Conservation (phyloP, 164 flowering plant genomes). For the Stephania cephalantha region DNA sequence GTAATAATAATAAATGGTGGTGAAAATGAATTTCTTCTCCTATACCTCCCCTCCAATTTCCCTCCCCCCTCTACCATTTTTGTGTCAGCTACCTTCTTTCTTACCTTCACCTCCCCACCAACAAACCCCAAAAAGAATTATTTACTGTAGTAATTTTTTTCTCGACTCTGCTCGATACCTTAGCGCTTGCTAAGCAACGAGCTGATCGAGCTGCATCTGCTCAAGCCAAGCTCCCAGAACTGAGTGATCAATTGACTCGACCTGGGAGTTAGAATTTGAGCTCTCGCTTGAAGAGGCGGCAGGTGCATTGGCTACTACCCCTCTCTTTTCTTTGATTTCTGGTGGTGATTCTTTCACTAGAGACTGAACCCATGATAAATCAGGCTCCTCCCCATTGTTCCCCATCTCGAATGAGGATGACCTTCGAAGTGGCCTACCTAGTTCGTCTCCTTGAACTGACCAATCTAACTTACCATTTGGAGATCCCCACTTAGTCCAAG, state of each 20-base stretch:
- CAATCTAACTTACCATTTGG: conserved; percentile 64
- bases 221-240: conserved; percentile 79
- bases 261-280: conserved; percentile 23
- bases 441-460: conserved; percentile 53
- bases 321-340: conserved; percentile 50
- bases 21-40: conserved; percentile 15
- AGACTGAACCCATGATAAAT: conserved; percentile 89
- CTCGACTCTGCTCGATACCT: not conserved
- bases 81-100: not conserved
- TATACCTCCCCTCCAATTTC: not conserved
- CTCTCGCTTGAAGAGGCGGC: conserved; percentile 24
- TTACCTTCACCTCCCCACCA: conserved; percentile 7
- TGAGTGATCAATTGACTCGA: conserved; percentile 55
- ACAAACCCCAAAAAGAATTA: conserved; percentile 17
- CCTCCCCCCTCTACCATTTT: not conserved
- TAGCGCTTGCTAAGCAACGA: conserved; percentile 45
- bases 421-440: conserved; percentile 40
- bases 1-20: conserved; percentile 14
- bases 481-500: conserved; percentile 72
- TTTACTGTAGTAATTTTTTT: not conserved
- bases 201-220: conserved; percentile 90
- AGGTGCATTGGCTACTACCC: conserved; percentile 8
- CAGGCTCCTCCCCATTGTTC: conserved; percentile 74
- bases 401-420: conserved; percentile 62
- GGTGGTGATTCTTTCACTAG: conserved; percentile 84